Percentiles rank a stretch among this genome's conserved stretches.
Evolutionary conservation across 169 alveolate genomes (phyloP).

Genomic region (Plasmodium vinckei): DNA sequence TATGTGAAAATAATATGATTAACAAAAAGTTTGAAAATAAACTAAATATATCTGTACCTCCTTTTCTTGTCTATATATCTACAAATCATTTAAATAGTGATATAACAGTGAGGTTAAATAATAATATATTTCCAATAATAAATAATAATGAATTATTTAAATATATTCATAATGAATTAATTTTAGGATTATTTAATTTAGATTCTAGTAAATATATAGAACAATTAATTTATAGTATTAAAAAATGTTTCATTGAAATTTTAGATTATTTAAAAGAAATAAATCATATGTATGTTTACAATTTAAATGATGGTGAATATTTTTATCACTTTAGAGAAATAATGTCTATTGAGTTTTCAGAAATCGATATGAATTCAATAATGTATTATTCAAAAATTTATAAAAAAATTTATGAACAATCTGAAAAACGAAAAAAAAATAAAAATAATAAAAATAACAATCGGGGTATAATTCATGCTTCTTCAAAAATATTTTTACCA

Average conservation of each 20-base stretch:
- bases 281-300: conserved; percentile 9
- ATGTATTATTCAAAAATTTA: conserved; percentile 5
- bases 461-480: too few species aligned
- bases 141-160: conserved; percentile 4
- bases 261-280: conserved; percentile 27
- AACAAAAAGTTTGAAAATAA: too few species aligned
- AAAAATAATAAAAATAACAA: too few species aligned
- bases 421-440: not conserved
- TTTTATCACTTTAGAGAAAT: conserved; percentile 50
- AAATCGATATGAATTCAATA: conserved; percentile 22
- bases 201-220: conserved; percentile 48
- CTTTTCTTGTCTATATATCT: not conserved
- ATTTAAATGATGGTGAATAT: conserved; percentile 11
- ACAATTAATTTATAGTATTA: conserved; percentile 34
- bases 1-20: too few species aligned
- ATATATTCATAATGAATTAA: conserved; percentile 19
- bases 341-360: conserved; percentile 28
- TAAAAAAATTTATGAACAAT: not conserved
- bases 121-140: not conserved
- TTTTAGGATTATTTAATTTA: conserved; percentile 8
- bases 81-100: not conserved
- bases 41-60: not conserved
- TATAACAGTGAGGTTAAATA: not conserved
- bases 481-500: too few species aligned
- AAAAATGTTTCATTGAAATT: conserved; percentile 29